A percentile compares a stretch with the other conserved stretches of the same genome.
Conservation (phyloP, 1,284 basidiomycete species). For the Cerioporus squamosus region DNA sequence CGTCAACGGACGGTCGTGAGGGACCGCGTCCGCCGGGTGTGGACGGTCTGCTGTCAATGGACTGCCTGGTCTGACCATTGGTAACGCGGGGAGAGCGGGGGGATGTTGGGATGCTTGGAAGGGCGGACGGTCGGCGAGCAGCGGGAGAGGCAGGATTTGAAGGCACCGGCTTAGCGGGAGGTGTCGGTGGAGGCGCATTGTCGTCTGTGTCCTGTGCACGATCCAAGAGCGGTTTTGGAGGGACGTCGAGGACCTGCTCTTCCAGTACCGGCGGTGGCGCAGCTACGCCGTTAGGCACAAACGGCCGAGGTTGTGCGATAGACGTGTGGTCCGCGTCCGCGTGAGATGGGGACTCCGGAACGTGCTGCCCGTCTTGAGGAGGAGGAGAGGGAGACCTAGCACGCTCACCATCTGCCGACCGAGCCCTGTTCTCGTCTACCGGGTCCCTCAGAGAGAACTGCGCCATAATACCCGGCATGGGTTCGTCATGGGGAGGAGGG, state of each 20-base stretch:
- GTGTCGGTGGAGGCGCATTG: conserved; percentile 27
- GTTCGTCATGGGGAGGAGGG: conserved; percentile 30
- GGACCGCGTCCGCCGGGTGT: conserved; percentile 28
- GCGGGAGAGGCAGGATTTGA: conserved; percentile 23
- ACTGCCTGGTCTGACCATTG: conserved; percentile 18
- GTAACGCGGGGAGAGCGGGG: conserved; percentile 17
- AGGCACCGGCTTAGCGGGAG: conserved; percentile 30
- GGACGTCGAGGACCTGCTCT: not conserved
- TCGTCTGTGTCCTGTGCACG: conserved; percentile 8
- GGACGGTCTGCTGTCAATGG: conserved; percentile 21
- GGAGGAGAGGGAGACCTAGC: not conserved
- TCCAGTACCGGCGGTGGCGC: not conserved
- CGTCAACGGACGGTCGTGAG: conserved; percentile 29
- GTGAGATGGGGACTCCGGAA: not conserved
- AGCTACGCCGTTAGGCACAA: not conserved
- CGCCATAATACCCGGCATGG: conserved; percentile 19
- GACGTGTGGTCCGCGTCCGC: conserved; percentile 6
- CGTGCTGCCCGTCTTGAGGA: conserved; percentile 4
- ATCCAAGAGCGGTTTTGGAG: not conserved
- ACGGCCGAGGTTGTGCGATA: conserved; percentile 4
- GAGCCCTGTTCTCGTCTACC: conserved; percentile 24
- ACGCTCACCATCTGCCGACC: conserved; percentile 17
- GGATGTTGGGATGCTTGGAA: conserved; percentile 16
- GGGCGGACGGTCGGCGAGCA: conserved; percentile 27
- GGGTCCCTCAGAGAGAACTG: conserved; percentile 24